Evolutionary conservation across 2,329 filamentous ascomycete species (phyloP).

Genomic region (Acarospora socialis): DNA sequence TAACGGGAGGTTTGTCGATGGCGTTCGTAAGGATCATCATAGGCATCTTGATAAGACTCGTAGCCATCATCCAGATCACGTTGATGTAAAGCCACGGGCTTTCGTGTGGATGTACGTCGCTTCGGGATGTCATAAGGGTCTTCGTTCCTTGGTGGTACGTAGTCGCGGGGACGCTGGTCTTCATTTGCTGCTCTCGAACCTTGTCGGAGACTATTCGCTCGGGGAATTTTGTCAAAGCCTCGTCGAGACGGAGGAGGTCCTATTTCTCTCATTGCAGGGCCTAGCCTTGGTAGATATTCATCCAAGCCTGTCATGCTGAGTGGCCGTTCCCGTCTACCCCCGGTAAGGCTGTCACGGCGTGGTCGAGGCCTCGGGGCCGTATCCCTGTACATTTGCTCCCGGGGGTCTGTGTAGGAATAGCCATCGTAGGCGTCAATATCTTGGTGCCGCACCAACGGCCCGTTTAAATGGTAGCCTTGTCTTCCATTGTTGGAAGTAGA

Average conservation of each 20-base stretch:
- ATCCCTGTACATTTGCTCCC: slow-evolving; percentile 33
- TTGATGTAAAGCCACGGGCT: slow-evolving; percentile 34
- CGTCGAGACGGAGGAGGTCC: slow-evolving; percentile 24
- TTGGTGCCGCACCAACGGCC: slow-evolving; percentile 19
- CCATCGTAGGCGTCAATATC: slow-evolving; percentile 28
- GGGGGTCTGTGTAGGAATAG: slow-evolving; percentile 34
- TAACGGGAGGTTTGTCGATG: slow-evolving; percentile 24
- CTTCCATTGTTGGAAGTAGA: slow-evolving; percentile 11
- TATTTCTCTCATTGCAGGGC: slow-evolving; percentile 19
- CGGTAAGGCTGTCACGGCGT: slow-evolving; percentile 20
- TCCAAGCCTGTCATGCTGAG: slow-evolving; percentile 27
- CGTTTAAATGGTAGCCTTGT: slow-evolving; percentile 8
- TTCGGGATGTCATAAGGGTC: slow-evolving; percentile 27
- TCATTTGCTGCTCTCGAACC: slow-evolving; percentile 14
- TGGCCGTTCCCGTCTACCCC: slow-evolving; percentile 21
- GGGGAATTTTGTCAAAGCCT: slow-evolving; percentile 21
- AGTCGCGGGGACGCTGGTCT: slow-evolving; percentile 7
- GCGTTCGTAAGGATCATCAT: slow-evolving; percentile 29
- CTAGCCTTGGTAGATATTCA: slow-evolving; percentile 17
- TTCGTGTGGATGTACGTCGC: slow-evolving; percentile 27
- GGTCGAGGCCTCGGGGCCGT: slow-evolving; percentile 22
- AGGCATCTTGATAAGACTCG: slow-evolving; percentile 29
- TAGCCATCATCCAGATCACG: slow-evolving; percentile 31
- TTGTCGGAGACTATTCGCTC: slow-evolving; percentile 18
- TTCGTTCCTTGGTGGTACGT: slow-evolving; percentile 20